Evolutionary conservation across 352 stramenopile species (phyloP), one percentile per base, ranked within the genome.

Genomic region (Pseudoperonospora humuli): DNA sequence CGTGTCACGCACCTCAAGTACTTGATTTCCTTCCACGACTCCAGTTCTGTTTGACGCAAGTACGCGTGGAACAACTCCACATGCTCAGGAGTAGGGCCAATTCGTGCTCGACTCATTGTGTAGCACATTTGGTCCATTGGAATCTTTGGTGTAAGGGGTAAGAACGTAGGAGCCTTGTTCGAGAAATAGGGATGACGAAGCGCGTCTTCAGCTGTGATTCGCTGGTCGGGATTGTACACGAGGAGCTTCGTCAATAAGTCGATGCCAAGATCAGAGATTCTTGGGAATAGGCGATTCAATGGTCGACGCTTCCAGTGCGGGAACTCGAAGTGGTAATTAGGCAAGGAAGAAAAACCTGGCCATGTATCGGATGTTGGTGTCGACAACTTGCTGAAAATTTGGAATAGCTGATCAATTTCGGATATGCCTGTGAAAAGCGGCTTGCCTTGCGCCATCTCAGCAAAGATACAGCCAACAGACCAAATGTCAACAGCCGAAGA

Each of bases 401-500:
- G 76, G 56, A 88, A 89, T 5, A 93, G 56, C 49, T 93, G 81
- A 33, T 93, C 81, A 39, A 93, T 89, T 54, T 92, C 64, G 9
- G 67, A 87, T 39, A 82, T 81, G 38, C 67, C 69, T 3, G 64
- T 86, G 39, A 96, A 96, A 0, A 95, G 66, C 17, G 80, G 80
- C 21, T 85, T 80, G 23, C 64, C 65, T 29, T 84, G 81, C 26
- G 96, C 86, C 81, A 98, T 96, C 65, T 99, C 96, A 3, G 93
- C 96, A 65, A 99, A 97, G 28, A 99, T 98, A 51, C 94, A 98
- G 2, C 96, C 96, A 17, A 93, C 74, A 17, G 70, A 97, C 90
- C 89, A 97, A 40, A 97, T 96, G 47, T 97, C 90, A 19, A 97
- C 78, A 5, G 78, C 73, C 0, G 75, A 81, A 5, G 78, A 91